Base-by-base conservation (phyloP, 805 yeast genomes). In the Jamesozyma hellenica region DNA sequence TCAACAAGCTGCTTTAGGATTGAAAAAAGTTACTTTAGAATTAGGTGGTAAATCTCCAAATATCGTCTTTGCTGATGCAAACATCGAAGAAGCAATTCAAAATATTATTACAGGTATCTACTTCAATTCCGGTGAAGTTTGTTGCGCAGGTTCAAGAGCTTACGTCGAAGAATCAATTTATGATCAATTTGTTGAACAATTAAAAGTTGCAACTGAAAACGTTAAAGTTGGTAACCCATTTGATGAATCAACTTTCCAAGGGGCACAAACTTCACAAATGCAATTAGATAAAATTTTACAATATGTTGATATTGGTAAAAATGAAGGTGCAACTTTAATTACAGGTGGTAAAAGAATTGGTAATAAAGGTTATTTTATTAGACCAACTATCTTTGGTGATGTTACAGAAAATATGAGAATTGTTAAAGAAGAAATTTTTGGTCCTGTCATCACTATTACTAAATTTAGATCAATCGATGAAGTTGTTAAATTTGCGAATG, bases 21-120 rank as follows among this genome's bases (percentile, higher is more conserved):
- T 84, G 62, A 84, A 84, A 70, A 84, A 83, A 63, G 80, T 81
- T 39, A 77, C 90, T 38, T 70, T 84, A 55, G 95, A 84, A 65
- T 72, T 83, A 52, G 95, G 95, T 57, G 95, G 95, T 61, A 85
- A 85, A 64, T 84, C 92, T 44, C 88, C 94, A 58, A 83, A 82
- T 60, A 81, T 84, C 53, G 82, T 85, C 38, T 79, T 84, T 54
- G 71, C 74, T 44, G 94, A 84, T 57, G 86, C 86, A 38, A 76
- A 82, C 55, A 56, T 81, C 42, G 71, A 72, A 28, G 67, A 68
- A 41, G 77, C 92, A 40, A 80, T 86, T 36, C 72, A 73, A 52
- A 72, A 72, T 59, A 71, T 83, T 48, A 72, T 83, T 43, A 67
- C 72, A 38, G 94, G 94, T 66, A 83, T 85, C 49, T 77, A 79